A percentile compares a stretch with the other conserved stretches of the same genome.
These are phyloP conservation scores for Anthracocystis panici-leucophaei DNA, from an alignment of 1,284 basidiomycete genomes.

Conservation along the genomic window DNA sequence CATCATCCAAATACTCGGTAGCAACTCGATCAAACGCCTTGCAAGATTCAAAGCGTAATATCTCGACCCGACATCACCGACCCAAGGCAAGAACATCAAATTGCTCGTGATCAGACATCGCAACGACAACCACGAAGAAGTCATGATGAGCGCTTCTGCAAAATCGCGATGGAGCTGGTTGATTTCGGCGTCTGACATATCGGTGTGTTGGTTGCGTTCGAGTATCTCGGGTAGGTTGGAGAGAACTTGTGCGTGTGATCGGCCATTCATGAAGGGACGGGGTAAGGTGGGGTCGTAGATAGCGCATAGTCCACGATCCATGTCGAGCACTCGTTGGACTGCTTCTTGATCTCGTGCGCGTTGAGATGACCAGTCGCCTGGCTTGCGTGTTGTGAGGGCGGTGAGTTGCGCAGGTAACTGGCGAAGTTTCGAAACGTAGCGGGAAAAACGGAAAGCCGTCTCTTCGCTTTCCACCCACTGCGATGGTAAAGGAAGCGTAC, in stretches of 20 bases:
- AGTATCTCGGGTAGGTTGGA: constrained; percentile 22
- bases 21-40: constrained; percentile 26
- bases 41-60: constrained; percentile 37
- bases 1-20: constrained; percentile 42
- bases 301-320: constrained; percentile 27
- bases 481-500: constrained; percentile 6
- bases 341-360: constrained; percentile 31
- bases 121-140: constrained; percentile 22
- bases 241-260: constrained; percentile 16
- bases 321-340: constrained; percentile 17
- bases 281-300: constrained; percentile 20
- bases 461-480: constrained; percentile 16
- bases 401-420: constrained; percentile 19
- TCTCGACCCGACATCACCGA: constrained; percentile 10
- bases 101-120: constrained; percentile 26
- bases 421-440: constrained; percentile 16
- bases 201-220: constrained; percentile 10
- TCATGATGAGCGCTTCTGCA: constrained; percentile 32
- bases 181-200: constrained; percentile 14
- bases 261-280: not conserved
- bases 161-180: constrained; percentile 26
- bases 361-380: constrained; percentile 26
- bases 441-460: constrained; percentile 3
- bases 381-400: constrained; percentile 14
- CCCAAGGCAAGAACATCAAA: constrained; percentile 40